Conservation (phyloP, 2,329 filamentous ascomycete genomes). For the Colletotrichum endophyticum region DNA sequence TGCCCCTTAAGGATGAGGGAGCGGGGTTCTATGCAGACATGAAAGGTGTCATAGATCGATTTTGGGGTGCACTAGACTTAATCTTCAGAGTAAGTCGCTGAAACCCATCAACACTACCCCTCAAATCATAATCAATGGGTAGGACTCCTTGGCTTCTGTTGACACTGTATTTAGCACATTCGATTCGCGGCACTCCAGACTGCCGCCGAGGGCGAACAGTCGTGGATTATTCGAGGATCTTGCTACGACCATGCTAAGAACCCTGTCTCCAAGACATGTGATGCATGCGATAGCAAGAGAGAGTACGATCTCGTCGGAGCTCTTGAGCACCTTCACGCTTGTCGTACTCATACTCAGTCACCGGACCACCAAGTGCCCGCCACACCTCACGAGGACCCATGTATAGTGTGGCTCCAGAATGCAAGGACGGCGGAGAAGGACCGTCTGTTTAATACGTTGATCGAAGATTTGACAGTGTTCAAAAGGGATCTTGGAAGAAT, state of each 20-base stretch:
- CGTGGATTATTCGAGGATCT: neutral
- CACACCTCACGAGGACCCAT: neutral
- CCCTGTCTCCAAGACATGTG: no score
- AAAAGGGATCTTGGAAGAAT: neutral
- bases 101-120: accelerated
- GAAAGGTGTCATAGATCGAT: neutral
- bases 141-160: neutral
- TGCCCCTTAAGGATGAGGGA: neutral
- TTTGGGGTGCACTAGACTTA: neutral
- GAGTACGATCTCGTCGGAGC: neutral
- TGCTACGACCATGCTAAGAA: neutral
- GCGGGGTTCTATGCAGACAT: neutral
- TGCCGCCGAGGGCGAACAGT: neutral
- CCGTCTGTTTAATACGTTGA: neutral
- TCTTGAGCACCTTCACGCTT: neutral
- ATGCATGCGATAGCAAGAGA: no score
- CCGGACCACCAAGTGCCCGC: neutral
- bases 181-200: neutral
- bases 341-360: neutral
- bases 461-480: neutral
- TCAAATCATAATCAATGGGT: no score
- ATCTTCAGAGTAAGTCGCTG: neutral
- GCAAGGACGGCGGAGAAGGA: neutral
- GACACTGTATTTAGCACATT: neutral
- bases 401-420: neutral